Percentiles rank a stretch among this genome's conserved stretches.
Conservation (phyloP, 2,329 filamentous ascomycete genomes). For the Nemania serpens region DNA sequence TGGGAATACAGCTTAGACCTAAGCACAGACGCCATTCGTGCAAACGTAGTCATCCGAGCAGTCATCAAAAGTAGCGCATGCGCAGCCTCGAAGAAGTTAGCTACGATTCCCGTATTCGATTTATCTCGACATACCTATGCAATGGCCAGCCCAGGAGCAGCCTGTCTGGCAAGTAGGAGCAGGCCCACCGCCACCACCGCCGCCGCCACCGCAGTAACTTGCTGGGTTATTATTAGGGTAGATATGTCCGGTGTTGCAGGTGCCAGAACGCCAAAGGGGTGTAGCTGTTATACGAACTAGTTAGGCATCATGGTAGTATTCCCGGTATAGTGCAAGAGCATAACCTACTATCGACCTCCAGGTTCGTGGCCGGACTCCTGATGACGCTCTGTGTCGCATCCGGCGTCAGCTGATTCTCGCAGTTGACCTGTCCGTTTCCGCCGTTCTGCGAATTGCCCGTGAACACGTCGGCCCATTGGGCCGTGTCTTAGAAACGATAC, state of each 20-base stretch:
- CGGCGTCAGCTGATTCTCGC: constrained; percentile 44
- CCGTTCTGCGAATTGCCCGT: constrained; percentile 43
- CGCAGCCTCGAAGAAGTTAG: constrained; percentile 20
- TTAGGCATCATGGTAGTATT: background rate
- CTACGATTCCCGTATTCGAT: background rate
- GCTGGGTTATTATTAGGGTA: constrained; percentile 28
- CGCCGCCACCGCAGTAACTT: constrained; percentile 28
- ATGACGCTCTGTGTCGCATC: constrained; percentile 38
- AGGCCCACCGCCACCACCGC: background rate
- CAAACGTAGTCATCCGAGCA: constrained; percentile 30
- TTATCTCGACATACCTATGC: constrained; percentile 19
- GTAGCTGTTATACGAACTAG: constrained; percentile 27
- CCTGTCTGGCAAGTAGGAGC: constrained; percentile 25
- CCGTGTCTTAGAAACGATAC: constrained; percentile 8
- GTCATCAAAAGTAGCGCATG: constrained; percentile 29
- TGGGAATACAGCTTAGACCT: background rate
- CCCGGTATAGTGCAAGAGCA: background rate
- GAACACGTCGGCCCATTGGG: constrained; percentile 46
- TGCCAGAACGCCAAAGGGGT: constrained; percentile 31
- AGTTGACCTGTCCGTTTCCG: constrained; percentile 42
- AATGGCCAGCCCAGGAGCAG: constrained; percentile 30
- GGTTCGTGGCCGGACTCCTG: constrained; percentile 36
- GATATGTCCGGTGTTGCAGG: constrained; percentile 34
- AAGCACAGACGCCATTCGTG: constrained; percentile 27
- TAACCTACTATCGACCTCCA: constrained; percentile 42